Base-by-base conservation (phyloP, 768 basidiomycete genomes). In the Sistotremastrum niveocremeum region DNA sequence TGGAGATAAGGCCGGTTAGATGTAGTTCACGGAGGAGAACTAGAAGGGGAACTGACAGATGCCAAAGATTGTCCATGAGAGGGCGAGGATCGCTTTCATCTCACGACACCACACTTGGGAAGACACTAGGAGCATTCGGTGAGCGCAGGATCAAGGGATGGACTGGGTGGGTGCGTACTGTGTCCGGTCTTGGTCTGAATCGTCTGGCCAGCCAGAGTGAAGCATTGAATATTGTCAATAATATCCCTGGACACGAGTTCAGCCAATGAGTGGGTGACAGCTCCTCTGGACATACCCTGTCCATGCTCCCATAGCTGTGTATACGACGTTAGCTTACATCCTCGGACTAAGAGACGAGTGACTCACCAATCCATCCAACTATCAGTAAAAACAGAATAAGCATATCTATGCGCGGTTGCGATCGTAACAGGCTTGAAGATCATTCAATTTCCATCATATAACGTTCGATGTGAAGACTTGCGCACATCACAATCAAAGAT, bases 71-170 rank as follows among this genome's bases (percentile, higher is more conserved):
- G 74, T 68, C 85, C 85, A 87, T 0, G 84, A 85, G 57, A 87
- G 74, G 2, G 81, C 83, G 52, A 85, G 74, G 34, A 84, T 69
- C 40, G 78, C 77, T 60, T 81, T 84, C 79, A 86, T 82, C 56
- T 84, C 74, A 58, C 83, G 81, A 58, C 85, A 88, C 52, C 71
- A 86, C 30, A 64, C 58, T 52, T 66, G 65, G 6, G 62, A 61
- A 43, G 72, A 71, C 46, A 74, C 85, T 86, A 11, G 28, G 39
- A 44, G 7, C 39, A 31, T 43, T 32, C 41, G 52, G 50, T 49
- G 51, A 35, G 39, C 4, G n/a, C 32, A 42, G 20, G 9, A 44
- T 37, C 39, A 12, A 47, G 11, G 39, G 32, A 12, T 35, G 7
- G 39, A 33, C 47, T 30, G 28, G 38, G 34, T 7, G 41, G 44